Percentiles rank a stretch among this genome's conserved stretches.
phyloP scores from a whole-genome alignment of 106 monocot species.

The Cymbidium sinense region DNA sequence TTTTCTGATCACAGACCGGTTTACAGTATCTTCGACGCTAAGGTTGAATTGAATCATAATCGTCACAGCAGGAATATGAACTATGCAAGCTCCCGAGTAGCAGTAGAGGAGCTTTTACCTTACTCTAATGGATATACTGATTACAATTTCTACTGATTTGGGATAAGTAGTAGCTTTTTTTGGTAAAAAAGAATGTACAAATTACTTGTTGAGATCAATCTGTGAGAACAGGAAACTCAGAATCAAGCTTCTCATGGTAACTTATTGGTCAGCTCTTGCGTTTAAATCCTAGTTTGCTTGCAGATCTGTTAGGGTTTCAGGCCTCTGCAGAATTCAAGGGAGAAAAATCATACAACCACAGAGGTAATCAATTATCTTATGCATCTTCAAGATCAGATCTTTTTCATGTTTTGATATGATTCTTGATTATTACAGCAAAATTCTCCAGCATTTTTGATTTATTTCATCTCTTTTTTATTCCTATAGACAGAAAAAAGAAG shows the following conservation, averaged over 20 bases:
- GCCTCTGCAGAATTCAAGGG: neutral
- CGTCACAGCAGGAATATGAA: slow-evolving; percentile 31
- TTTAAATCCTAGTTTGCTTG: neutral
- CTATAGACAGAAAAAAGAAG: neutral
- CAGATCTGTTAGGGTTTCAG: neutral
- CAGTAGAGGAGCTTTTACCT: slow-evolving; percentile 56
- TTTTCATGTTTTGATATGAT: neutral
- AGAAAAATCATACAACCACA: neutral
- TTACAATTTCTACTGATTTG: slow-evolving; percentile 35
- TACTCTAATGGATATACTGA: slow-evolving; percentile 44
- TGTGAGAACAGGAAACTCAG: slow-evolving; percentile 1
- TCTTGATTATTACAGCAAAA: neutral
- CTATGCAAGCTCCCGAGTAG: slow-evolving; percentile 33
- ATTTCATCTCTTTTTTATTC: neutral
- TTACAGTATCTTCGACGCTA: slow-evolving; percentile 44
- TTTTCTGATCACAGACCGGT: slow-evolving; percentile 77
- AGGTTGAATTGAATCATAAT: slow-evolving; percentile 41
- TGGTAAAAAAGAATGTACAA: slow-evolving; percentile 9
- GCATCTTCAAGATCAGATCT: neutral
- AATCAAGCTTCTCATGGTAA: neutral
- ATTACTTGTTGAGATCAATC: slow-evolving; percentile 5
- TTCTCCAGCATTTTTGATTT: neutral
- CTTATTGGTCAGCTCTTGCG: neutral
- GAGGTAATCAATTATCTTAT: neutral
- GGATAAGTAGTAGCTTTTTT: neutral